Conservation (phyloP, 2,329 filamentous ascomycete species). For the Aspergillus unguis region DNA sequence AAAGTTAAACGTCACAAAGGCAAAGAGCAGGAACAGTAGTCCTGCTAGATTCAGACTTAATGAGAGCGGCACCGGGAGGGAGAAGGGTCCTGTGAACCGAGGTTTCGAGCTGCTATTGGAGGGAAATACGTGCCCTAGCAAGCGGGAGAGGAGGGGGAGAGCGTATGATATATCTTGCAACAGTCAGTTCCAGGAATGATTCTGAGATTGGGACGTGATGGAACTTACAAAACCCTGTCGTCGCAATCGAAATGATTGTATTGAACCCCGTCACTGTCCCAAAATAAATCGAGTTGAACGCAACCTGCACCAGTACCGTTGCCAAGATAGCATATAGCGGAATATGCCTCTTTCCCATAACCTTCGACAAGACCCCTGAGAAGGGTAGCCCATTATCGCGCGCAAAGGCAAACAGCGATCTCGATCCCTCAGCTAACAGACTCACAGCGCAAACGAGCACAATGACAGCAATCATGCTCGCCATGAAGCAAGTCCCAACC, state of each 20-base stretch:
- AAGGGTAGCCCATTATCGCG: constrained; percentile 55
- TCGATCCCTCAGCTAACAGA: constrained; percentile 48
- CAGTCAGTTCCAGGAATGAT: background rate
- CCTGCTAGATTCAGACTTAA: constrained; percentile 49
- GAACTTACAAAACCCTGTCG: constrained; percentile 53
- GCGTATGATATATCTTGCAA: constrained; percentile 55
- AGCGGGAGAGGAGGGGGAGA: constrained; percentile 52
- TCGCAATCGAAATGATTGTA: constrained; percentile 56
- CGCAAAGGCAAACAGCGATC: constrained; percentile 46
- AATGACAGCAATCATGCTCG: constrained; percentile 50
- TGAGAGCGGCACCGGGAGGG: constrained; percentile 45
- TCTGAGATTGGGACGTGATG: background rate
- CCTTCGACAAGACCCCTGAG: constrained; percentile 45
- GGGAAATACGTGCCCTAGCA: constrained; percentile 44
- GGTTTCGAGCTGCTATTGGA: constrained; percentile 31
- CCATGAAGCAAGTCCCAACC: constrained; percentile 45
- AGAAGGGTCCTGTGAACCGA: constrained; percentile 35
- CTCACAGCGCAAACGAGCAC: constrained; percentile 46
- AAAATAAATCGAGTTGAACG: constrained; percentile 55
- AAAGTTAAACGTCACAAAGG: constrained; percentile 57
- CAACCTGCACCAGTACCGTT: constrained; percentile 49
- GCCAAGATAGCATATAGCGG: constrained; percentile 51
- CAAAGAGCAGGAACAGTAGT: constrained; percentile 52
- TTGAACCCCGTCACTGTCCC: constrained; percentile 55
- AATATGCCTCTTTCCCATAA: constrained; percentile 46